Base-by-base conservation (phyloP, 2,329 filamentous ascomycete species). In the Ceratocystis cubensis region DNA sequence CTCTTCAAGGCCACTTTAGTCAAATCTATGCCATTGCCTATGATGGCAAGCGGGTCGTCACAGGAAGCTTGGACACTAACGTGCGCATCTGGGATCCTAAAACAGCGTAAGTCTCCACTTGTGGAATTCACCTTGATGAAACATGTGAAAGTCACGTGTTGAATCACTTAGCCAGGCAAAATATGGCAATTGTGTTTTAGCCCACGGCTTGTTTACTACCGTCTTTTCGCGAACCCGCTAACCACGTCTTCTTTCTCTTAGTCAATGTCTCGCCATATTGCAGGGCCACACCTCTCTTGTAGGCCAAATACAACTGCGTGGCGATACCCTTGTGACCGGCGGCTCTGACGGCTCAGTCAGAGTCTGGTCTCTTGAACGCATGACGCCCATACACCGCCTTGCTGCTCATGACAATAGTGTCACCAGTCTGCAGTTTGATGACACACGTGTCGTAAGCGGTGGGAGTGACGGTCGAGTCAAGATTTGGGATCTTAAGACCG, bases 11-110 rank as follows among this genome's bases (percentile, higher is more conserved):
- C 0, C 94, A 99, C 76, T 99, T 96, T 77, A 97, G 93, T 74
- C 94, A 99, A 74, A 99, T 99, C 67, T 99, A 99, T 74, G 94
- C 94, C 22, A 96, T 99, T 74, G 94, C 94, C 1, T 99, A 97
- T 76, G 94, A 99, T 74, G 94, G 94, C 48, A 87, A 87, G 71
- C 84, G 92, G 70, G 92, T 99, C 67, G 93, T 95, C 45, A 99
- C 94, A 8, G 94, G 94, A 64, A 96, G 92, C 75, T 79, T 99
- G 69, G 94, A 99, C 76, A 99, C 94, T 2, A 96, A 93, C 71
- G 93, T 99, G 30, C 83, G 94, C 70, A 95, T 99, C 69, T 99
- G 94, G 94, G 91, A 99, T 78, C 90, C 91, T 30, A 84, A 82
- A 63, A 91, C 90, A 71, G 92, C 91, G 87, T 89, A 80, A 77